Conservation (phyloP, 306 rosid genomes). For the Fagus sylvatica region DNA sequence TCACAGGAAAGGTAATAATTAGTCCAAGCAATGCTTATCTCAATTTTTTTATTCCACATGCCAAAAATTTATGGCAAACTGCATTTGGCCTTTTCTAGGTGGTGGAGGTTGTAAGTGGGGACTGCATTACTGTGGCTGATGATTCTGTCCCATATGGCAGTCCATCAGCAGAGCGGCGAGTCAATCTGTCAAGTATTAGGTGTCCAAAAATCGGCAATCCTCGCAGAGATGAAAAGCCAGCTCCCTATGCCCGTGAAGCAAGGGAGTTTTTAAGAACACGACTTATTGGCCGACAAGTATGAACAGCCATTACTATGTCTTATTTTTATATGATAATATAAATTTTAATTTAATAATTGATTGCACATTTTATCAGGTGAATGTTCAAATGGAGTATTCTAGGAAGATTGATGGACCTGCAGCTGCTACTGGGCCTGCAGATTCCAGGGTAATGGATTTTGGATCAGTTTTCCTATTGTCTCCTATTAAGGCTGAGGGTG, state of each 20-base stretch:
- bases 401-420: constrained; percentile 76
- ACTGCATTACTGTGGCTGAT: constrained; percentile 90
- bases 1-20: constrained; percentile 82
- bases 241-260: constrained; percentile 99
- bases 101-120: constrained; percentile 99
- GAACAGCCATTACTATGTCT: constrained; percentile 25
- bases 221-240: constrained; percentile 95
- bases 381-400: constrained; percentile 95
- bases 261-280: constrained; percentile 94
- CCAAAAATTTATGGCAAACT: constrained; percentile 12
- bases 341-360: constrained; percentile 13
- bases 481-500: constrained; percentile 64
- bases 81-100: constrained; percentile 53
- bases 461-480: constrained; percentile 79
- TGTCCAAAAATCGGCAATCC: constrained; percentile 98
- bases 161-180: constrained; percentile 93
- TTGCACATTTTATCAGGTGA: constrained; percentile 57
- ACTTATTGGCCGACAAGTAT: constrained; percentile 85
- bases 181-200: constrained; percentile 96
- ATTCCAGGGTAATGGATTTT: constrained; percentile 94
- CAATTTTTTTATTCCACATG: neutral
- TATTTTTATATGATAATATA: constrained; percentile 13
- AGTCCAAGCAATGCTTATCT: constrained; percentile 6
- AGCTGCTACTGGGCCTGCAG: constrained; percentile 53
- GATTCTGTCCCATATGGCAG: constrained; percentile 86